Evolutionary conservation across 176 grass and related monocot species (phyloP).

Genomic region (Oryza australiensis): DNA sequence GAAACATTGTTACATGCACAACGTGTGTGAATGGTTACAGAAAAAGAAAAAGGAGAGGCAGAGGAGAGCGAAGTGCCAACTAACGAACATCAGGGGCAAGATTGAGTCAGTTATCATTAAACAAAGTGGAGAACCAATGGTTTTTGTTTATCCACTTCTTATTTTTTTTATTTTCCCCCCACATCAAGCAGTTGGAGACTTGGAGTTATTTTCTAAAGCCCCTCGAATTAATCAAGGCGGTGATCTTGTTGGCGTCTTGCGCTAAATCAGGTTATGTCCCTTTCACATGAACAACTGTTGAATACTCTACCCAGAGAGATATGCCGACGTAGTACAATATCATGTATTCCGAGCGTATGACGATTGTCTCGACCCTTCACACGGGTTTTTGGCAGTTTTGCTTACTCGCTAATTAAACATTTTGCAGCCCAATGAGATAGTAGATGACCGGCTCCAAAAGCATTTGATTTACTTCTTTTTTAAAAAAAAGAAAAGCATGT

Average conservation of each 20-base stretch:
- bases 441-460: neutral
- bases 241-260: neutral
- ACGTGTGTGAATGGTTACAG: neutral
- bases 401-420: too few species aligned
- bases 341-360: neutral
- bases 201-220: neutral
- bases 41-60: neutral
- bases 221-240: neutral
- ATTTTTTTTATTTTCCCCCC: neutral
- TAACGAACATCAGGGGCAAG: neutral
- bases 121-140: neutral
- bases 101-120: neutral
- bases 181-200: constrained; percentile 11
- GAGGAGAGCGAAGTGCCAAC: constrained; percentile 31
- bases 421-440: too few species aligned
- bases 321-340: neutral
- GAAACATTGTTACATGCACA: neutral
- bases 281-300: constrained; percentile 18
- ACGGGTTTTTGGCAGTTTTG: neutral
- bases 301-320: neutral
- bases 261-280: neutral
- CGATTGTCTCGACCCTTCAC: neutral
- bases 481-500: neutral
- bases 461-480: neutral
- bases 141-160: neutral